Evolutionary conservation across 257 asterid species (phyloP).

Genomic region (Linderniella brevidens): DNA sequence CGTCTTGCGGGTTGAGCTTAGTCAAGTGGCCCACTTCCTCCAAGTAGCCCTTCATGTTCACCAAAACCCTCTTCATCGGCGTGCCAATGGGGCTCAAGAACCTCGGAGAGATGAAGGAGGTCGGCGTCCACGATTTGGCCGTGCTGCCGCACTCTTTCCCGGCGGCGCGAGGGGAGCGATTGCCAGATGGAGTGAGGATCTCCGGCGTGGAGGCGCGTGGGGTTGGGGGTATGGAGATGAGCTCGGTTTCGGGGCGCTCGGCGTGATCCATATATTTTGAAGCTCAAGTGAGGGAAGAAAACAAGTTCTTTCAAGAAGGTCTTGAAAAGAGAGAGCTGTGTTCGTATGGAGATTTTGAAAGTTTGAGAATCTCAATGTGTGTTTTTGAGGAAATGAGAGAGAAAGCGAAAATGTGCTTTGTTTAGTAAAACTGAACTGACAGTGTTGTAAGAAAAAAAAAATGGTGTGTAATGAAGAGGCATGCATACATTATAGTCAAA

Average conservation of each 20-base stretch:
- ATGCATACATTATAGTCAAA: too few relatives aligned
- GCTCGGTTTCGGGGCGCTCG: constrained; percentile 89
- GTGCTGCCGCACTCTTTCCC: constrained; percentile 19
- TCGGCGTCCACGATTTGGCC: constrained; percentile 91
- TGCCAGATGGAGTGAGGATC: constrained; percentile 79
- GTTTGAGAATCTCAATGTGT: too few relatives aligned
- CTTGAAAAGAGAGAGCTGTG: too few relatives aligned
- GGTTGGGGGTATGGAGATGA: constrained; percentile 89
- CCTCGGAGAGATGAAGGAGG: constrained; percentile 85
- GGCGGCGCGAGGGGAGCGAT: constrained; percentile 81
- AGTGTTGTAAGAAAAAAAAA: too few relatives aligned
- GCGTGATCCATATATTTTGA: too few relatives aligned
- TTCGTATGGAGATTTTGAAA: too few relatives aligned
- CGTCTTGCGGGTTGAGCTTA: constrained; percentile 92
- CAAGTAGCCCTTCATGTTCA: constrained; percentile 83
- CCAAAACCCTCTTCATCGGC: constrained; percentile 84
- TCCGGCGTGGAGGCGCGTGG: constrained; percentile 98
- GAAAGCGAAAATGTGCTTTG: too few relatives aligned
- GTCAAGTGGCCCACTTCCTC: constrained; percentile 96
- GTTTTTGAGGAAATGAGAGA: too few relatives aligned
- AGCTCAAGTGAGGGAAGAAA: too few relatives aligned
- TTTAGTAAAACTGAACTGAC: too few relatives aligned
- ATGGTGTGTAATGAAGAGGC: too few relatives aligned
- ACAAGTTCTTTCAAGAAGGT: too few relatives aligned
- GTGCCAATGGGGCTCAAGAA: constrained; percentile 97